Conservation (phyloP, 441 rosid genomes). For the Erysimum cheiri region DNA sequence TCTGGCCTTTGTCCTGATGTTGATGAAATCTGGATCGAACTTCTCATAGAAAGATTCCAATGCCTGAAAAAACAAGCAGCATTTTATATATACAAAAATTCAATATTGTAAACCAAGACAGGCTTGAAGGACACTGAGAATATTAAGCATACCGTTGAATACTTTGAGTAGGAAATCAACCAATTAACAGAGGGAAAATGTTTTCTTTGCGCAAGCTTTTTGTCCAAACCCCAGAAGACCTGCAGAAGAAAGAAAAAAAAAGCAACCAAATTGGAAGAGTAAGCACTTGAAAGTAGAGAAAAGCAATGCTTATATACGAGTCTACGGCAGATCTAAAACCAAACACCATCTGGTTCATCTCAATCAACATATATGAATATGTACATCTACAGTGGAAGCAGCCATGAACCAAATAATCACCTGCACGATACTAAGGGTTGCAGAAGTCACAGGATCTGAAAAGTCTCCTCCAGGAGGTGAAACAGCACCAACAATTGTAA, state of each 20-base stretch:
- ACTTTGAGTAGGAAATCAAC: slow-evolving; percentile 99
- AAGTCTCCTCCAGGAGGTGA: slow-evolving; percentile 99
- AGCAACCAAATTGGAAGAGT: slow-evolving; percentile 29
- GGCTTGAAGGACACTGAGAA: slow-evolving; percentile 9
- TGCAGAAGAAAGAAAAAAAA: slow-evolving; percentile 29
- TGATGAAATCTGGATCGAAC: slow-evolving; percentile 96
- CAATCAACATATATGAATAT: slow-evolving; percentile 1
- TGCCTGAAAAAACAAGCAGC: slow-evolving; percentile 62
- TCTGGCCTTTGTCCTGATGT: slow-evolving; percentile 95
- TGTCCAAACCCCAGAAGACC: slow-evolving; percentile 99
- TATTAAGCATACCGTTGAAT: slow-evolving; percentile 70
- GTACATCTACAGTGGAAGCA: slow-evolving; percentile 5
- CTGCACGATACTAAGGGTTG: slow-evolving; percentile 99
- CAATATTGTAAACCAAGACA: slow-evolving; percentile 14
- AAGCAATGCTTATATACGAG: not conserved
- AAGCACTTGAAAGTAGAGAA: slow-evolving; percentile 6
- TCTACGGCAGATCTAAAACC: slow-evolving; percentile 13
- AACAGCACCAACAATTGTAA: slow-evolving; percentile 99
- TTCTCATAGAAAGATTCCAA: slow-evolving; percentile 96
- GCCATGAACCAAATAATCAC: slow-evolving; percentile 48
- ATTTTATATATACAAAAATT: slow-evolving; percentile 25
- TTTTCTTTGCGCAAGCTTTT: slow-evolving; percentile 99
- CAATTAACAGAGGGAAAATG: slow-evolving; percentile 99
- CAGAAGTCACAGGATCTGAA: slow-evolving; percentile 99
- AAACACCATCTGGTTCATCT: slow-evolving; percentile 26